These are phyloP conservation scores for Cyphellophora attinorum DNA, from an alignment of 2,329 filamentous ascomycete genomes.

Conservation along the genomic window DNA sequence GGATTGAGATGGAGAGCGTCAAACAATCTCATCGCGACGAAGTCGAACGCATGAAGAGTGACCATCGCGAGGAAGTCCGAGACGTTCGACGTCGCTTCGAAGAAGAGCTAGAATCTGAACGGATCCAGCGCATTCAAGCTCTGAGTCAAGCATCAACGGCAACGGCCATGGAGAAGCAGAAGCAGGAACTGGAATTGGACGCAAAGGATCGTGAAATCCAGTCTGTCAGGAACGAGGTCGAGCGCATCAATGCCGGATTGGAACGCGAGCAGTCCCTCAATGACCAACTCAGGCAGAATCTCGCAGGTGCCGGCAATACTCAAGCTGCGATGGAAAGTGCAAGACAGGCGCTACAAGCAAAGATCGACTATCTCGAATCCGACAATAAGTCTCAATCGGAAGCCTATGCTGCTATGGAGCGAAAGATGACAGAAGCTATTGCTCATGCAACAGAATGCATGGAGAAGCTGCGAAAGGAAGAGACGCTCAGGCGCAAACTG, in stretches of 20 bases:
- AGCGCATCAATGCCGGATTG: constrained; percentile 37
- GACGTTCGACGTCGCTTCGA: constrained; percentile 54
- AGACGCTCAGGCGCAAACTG: constrained; percentile 78
- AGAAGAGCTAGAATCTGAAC: constrained; percentile 59
- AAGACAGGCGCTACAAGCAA: constrained; percentile 65
- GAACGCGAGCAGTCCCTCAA: constrained; percentile 56
- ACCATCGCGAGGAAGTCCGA: constrained; percentile 60
- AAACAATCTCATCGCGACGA: constrained; percentile 40
- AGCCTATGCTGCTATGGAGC: constrained; percentile 72
- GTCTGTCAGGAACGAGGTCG: constrained; percentile 29
- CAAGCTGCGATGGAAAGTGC: constrained; percentile 63
- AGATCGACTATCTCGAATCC: constrained; percentile 82
- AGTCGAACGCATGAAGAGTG: constrained; percentile 47
- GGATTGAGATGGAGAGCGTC: constrained; percentile 31
- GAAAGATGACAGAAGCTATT: constrained; percentile 68
- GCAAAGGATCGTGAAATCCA: constrained; percentile 46
- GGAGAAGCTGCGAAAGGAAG: constrained; percentile 80
- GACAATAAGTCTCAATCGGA: constrained; percentile 83
- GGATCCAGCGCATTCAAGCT: constrained; percentile 48
- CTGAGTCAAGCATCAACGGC: constrained; percentile 54
- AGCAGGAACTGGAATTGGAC: constrained; percentile 35
- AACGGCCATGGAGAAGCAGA: constrained; percentile 37
- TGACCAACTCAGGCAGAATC: constrained; percentile 46
- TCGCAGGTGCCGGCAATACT: constrained; percentile 51
- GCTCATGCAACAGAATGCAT: constrained; percentile 59